Evolutionary conservation across 495 filamentous ascomycete species (phyloP), one percentile per base, ranked within the genome.

Genomic region (Hypoxylon cercidicola): DNA sequence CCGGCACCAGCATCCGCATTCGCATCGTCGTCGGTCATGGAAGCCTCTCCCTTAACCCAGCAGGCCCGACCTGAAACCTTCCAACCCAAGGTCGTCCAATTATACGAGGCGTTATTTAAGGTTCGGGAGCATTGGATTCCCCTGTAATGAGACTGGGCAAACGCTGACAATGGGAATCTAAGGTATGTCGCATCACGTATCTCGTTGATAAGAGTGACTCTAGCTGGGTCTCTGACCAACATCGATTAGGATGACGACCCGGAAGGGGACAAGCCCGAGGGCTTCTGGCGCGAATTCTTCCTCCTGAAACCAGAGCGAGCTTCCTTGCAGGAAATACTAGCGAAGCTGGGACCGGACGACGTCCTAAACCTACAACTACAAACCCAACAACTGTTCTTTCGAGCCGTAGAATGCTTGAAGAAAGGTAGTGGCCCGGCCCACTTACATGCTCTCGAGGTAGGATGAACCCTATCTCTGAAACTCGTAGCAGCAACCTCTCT

Each of bases 261-360:
- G 58, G 77, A 83, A 37, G 48, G 35, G 25, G 88, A 91, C 35
- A 87, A 87, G 49, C 84, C 89, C 0, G 92, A 97, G 60, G 95
- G 93, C 8, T 99, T 97, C 78, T 99, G 95, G 96, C 84, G 86
- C 52, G 94, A 97, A 77, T 92, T 98, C 78, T 99, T 98, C 77
- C 82, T 98, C 39, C 82, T 97, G 47, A 84, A 84, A 48, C 93
- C 95, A 28, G 90, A 97, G 72, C 82, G 84, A 37, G 73, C 79
- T 1, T 82, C 85, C 49, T 76, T 99, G 54, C 84, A 83, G 63
- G 77, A 77, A 37, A 82, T 93, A 35, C 82, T 99, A 43, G 84
- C 87, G 21, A 75, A 82, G 10, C 78, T 94, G 44, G 84, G 81
- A 49, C 81, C 91, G 10, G 89, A 91, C 63, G 91, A 96, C 58